Percentiles rank a stretch among this genome's conserved stretches.
These are phyloP conservation scores for Pugionium dolabratum DNA, from an alignment of 345 rosid genomes.

Conservation along the genomic window DNA sequence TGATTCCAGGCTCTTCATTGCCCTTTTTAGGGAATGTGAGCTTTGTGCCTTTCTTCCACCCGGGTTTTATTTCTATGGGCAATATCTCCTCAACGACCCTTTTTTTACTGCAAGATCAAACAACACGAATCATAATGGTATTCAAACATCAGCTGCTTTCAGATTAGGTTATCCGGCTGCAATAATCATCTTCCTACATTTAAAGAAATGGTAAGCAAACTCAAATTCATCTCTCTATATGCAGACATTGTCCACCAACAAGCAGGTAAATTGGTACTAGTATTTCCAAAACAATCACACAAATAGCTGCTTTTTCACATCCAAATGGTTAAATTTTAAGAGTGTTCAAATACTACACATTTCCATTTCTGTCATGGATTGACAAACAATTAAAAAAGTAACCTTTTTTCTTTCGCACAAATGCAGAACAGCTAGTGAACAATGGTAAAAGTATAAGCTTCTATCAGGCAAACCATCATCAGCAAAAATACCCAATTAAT, in stretches of 20 bases:
- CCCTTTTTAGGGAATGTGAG: constrained; percentile 90
- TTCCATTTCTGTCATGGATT: neutral
- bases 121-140: constrained; percentile 20
- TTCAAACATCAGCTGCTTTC: neutral
- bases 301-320: neutral
- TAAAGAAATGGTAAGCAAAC: constrained; percentile 18
- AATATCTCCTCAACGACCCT: constrained; percentile 69
- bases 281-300: neutral
- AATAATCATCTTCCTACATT: constrained; percentile 2
- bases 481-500: neutral
- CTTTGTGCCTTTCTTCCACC: constrained; percentile 98
- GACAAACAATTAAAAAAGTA: constrained; percentile 12
- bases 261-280: neutral
- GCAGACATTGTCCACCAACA: constrained; percentile 9
- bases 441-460: neutral
- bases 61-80: constrained; percentile 85
- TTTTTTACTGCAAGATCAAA: constrained; percentile 53
- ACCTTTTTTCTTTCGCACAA: constrained; percentile 9
- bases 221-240: constrained; percentile 6
- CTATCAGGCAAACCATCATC: neutral
- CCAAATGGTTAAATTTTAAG: neutral
- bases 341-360: neutral
- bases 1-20: constrained; percentile 74
- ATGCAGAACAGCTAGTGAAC: neutral
- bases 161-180: neutral